These are phyloP conservation scores for Metschnikowia bowlesiae DNA, from an alignment of 805 yeast species.

Conservation along the genomic window DNA sequence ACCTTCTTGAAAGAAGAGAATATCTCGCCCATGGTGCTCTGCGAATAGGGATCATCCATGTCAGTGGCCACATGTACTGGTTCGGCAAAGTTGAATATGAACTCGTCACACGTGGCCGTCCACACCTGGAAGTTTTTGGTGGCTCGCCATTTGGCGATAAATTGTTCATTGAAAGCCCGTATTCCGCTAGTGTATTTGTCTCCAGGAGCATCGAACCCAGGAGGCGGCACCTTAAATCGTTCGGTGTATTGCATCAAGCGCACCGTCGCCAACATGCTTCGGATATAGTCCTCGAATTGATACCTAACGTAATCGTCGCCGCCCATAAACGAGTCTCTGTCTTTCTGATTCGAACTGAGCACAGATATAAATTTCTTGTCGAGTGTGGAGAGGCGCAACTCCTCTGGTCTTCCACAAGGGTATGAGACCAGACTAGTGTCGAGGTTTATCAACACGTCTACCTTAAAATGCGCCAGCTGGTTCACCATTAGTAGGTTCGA, in stretches of 20 bases:
- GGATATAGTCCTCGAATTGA: constrained; percentile 85
- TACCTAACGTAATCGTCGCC: constrained; percentile 81
- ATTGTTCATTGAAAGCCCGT: constrained; percentile 27
- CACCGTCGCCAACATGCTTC: constrained; percentile 67
- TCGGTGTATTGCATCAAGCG: constrained; percentile 61
- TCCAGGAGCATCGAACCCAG: constrained; percentile 30
- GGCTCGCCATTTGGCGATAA: constrained; percentile 29
- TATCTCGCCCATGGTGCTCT: constrained; percentile 14
- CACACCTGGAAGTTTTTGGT: constrained; percentile 38
- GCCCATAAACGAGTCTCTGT: constrained; percentile 31
- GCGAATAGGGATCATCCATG: constrained; percentile 10
- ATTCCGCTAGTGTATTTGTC: constrained; percentile 25
- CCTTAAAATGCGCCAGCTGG: constrained; percentile 50
- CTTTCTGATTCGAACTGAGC: constrained; percentile 41
- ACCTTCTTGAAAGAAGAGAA: constrained; percentile 14
- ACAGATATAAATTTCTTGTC: constrained; percentile 76
- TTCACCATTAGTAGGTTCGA: constrained; percentile 78
- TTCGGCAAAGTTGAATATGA: constrained; percentile 39
- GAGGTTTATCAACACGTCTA: constrained; percentile 71
- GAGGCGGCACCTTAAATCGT: constrained; percentile 35
- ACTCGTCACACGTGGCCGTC: constrained; percentile 40
- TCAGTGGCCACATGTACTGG: constrained; percentile 35
- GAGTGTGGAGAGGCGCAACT: constrained; percentile 29
- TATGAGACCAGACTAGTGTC: constrained; percentile 51
- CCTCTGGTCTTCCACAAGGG: constrained; percentile 36